phyloP scores from a whole-genome alignment of 108 stramenopile species.

The Seminavis robusta region DNA sequence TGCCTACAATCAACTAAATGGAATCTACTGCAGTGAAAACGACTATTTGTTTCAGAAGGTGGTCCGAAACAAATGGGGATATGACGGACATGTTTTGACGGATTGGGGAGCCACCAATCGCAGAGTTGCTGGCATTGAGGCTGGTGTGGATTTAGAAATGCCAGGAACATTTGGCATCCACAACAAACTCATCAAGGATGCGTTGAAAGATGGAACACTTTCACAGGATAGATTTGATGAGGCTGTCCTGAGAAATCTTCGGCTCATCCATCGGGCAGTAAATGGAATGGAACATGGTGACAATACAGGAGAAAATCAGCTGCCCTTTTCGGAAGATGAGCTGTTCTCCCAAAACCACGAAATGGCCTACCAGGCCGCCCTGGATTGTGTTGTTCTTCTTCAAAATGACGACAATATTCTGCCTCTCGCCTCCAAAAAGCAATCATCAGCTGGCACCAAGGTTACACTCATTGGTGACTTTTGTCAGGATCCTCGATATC shows the following conservation, averaged over 20 bases:
- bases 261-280: not conserved
- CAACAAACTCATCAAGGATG: slow-evolving; percentile 12
- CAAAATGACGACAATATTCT: slow-evolving; percentile 40
- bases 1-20: slow-evolving; percentile 60
- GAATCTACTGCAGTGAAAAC: slow-evolving; percentile 58
- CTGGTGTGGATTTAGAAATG: slow-evolving; percentile 79
- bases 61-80: slow-evolving; percentile 52
- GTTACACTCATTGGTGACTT: slow-evolving; percentile 53
- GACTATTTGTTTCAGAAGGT: slow-evolving; percentile 21
- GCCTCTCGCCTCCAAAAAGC: slow-evolving; percentile 16
- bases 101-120: slow-evolving; percentile 76
- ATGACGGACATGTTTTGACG: slow-evolving; percentile 54
- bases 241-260: not conserved
- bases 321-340: not conserved
- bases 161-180: slow-evolving; percentile 40
- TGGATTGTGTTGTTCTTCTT: slow-evolving; percentile 43
- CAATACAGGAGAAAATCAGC: too few relatives aligned
- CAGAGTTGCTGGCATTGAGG: slow-evolving; percentile 27
- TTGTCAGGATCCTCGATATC: slow-evolving; percentile 42
- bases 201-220: slow-evolving; percentile 13
- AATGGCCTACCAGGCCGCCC: slow-evolving; percentile 30
- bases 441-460: not conserved
- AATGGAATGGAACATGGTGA: not conserved
- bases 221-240: too few relatives aligned
- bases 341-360: slow-evolving; percentile 16